A percentile compares a stretch with the other conserved stretches of the same genome.
phyloP scores from a whole-genome alignment of 441 rosid genomes.

The Brassica balearica region DNA sequence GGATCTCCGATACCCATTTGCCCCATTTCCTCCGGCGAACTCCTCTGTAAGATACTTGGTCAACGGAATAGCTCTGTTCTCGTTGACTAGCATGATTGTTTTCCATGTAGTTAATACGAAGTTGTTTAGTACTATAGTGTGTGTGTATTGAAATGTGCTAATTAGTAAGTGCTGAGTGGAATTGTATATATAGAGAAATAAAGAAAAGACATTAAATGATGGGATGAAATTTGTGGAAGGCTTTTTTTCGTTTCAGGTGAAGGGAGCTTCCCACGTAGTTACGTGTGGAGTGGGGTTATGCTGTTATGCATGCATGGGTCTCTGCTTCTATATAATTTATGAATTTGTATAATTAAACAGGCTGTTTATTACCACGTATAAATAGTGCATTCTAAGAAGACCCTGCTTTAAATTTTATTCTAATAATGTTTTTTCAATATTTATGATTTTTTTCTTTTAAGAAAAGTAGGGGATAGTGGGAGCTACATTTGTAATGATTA shows the following conservation, averaged over 20 bases:
- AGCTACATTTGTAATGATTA: background rate
- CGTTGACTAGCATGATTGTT: constrained; percentile 35
- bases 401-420: background rate
- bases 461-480: background rate
- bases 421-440: background rate
- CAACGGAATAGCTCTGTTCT: constrained; percentile 23
- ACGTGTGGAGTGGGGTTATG: constrained; percentile 36
- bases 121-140: background rate
- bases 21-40: constrained; percentile 91
- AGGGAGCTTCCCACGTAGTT: constrained; percentile 44
- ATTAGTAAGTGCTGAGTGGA: constrained; percentile 18
- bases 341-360: constrained; percentile 1
- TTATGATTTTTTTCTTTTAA: background rate
- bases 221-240: constrained; percentile 9
- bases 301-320: constrained; percentile 47
- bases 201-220: constrained; percentile 19
- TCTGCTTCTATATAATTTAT: background rate
- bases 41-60: constrained; percentile 60
- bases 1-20: constrained; percentile 94
- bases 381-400: constrained; percentile 5
- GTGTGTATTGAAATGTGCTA: constrained; percentile 8
- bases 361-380: constrained; percentile 24
- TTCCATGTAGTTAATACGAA: constrained; percentile 25
- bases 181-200: constrained; percentile 35
- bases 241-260: constrained; percentile 32